Conservation (phyloP, 78 protist genomes). For the Dictyostelium capitatum region DNA sequence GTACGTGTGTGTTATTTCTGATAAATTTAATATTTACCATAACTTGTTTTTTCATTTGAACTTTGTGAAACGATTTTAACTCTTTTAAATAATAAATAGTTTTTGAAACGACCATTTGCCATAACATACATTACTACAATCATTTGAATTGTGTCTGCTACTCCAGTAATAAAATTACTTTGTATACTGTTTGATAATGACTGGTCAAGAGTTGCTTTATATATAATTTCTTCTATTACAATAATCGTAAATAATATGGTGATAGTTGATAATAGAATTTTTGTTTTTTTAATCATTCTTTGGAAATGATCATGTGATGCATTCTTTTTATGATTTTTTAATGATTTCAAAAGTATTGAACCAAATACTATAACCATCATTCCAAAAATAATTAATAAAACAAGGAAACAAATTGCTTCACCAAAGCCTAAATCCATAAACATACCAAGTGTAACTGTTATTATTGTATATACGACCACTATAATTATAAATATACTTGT, state of each 20-base stretch:
- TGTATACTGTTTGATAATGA: no score
- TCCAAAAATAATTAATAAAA: neutral
- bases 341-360: neutral
- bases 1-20: no score
- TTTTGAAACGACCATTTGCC: neutral
- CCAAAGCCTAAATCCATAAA: neutral
- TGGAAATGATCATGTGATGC: neutral
- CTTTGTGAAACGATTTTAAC: neutral
- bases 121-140: neutral
- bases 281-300: conserved; percentile 34
- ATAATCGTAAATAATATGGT: neutral
- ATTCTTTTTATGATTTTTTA: conserved; percentile 24
- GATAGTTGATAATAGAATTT: neutral
- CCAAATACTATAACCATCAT: neutral
- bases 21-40: neutral
- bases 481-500: neutral
- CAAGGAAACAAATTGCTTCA: neutral
- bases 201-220: no score
- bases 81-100: neutral
- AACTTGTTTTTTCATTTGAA: neutral
- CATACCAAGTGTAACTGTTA: neutral
- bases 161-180: neutral
- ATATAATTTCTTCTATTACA: no score
- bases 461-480: neutral
- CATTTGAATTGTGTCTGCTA: neutral